Conservation (phyloP, 805 yeast species). For the Starmerella lactis-condensi region DNA sequence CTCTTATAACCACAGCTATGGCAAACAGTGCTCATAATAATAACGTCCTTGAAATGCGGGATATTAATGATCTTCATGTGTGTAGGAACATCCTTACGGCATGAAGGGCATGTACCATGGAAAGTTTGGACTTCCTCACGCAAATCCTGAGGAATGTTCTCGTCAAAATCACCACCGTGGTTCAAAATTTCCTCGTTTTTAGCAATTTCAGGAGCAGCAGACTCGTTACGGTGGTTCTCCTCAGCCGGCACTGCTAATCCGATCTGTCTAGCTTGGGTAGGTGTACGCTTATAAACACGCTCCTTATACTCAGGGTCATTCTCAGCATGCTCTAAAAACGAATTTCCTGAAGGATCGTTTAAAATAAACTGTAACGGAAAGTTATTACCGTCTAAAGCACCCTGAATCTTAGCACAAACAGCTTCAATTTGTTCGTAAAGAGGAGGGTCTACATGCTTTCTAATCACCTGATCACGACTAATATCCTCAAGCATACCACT, state of each 20-base stretch:
- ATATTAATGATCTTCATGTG: constrained; percentile 93
- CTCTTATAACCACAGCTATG: constrained; percentile 87
- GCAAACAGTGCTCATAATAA: constrained; percentile 88
- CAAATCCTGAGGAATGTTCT: constrained; percentile 62
- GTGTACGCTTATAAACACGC: constrained; percentile 62
- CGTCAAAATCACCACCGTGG: constrained; percentile 37
- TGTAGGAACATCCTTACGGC: constrained; percentile 66
- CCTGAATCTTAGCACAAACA: constrained; percentile 40
- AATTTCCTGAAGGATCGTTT: constrained; percentile 94
- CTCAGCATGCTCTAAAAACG: constrained; percentile 71
- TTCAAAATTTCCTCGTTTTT: constrained; percentile 17
- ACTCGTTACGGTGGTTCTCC: constrained; percentile 30
- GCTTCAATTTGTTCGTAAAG: constrained; percentile 55
- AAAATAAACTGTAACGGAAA: constrained; percentile 60
- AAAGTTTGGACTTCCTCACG: constrained; percentile 85
- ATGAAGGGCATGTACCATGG: constrained; percentile 79
- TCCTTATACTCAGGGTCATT: constrained; percentile 52
- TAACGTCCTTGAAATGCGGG: constrained; percentile 95
- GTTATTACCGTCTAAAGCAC: constrained; percentile 45
- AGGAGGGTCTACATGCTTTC: constrained; percentile 59
- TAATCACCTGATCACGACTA: constrained; percentile 57
- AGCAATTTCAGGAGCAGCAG: constrained; percentile 17
- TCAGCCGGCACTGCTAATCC: constrained; percentile 34
- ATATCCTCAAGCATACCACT: constrained; percentile 70
- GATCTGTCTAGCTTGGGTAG: constrained; percentile 68